These are phyloP conservation scores for Mycena kentingensis DNA, from an alignment of 768 basidiomycete genomes.

Conservation along the genomic window DNA sequence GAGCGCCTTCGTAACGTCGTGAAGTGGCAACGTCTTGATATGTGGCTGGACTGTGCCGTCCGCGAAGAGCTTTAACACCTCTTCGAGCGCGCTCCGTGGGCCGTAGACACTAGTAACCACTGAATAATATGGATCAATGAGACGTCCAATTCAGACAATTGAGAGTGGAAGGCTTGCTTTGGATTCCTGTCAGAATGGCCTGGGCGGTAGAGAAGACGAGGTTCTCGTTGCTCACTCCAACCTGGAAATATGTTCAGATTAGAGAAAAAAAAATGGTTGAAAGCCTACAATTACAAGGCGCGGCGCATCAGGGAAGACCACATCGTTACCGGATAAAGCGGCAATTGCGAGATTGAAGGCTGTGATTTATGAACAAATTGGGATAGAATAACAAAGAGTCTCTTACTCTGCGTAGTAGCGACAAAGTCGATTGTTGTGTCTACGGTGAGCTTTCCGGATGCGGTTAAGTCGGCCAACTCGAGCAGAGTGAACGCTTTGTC, in stretches of 20 bases:
- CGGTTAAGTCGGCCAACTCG: slow-evolving; percentile 15
- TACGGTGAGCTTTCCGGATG: slow-evolving; percentile 19
- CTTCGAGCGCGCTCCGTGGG: no score
- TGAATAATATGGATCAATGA: no score
- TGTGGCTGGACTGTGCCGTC: no score
- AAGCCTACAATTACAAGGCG: slow-evolving; percentile 11
- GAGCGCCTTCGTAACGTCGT: no score
- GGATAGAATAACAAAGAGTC: neutral
- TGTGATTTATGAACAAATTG: neutral
- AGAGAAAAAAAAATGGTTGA: neutral
- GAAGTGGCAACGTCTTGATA: no score
- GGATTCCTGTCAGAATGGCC: slow-evolving; percentile 1
- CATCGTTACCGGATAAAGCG: slow-evolving; percentile 11
- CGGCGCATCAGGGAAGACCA: slow-evolving; percentile 6
- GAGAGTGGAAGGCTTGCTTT: slow-evolving; percentile 8
- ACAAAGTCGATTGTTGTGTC: slow-evolving; percentile 29
- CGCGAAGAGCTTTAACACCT: no score
- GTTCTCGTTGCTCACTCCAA: slow-evolving; percentile 13
- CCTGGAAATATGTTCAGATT: neutral
- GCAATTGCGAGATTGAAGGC: slow-evolving; percentile 15
- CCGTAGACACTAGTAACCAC: no score
- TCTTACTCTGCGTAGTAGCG: slow-evolving; percentile 22
- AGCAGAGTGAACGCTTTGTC: slow-evolving; percentile 20
- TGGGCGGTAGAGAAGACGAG: slow-evolving; percentile 10
- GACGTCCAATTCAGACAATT: no score